Base-by-base conservation (phyloP, 306 rosid genomes). In the Castanea mollissima region DNA sequence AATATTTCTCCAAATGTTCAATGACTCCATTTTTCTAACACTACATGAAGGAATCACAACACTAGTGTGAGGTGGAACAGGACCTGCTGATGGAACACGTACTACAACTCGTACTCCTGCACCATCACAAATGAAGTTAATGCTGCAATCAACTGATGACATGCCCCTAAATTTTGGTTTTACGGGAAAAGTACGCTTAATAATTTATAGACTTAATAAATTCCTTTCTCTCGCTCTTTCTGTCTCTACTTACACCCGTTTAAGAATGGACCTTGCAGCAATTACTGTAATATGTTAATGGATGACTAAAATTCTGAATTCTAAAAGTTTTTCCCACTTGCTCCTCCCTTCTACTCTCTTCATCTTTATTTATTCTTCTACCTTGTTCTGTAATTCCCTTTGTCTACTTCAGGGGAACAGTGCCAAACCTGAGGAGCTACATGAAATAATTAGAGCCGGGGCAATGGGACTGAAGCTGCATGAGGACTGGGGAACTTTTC, bases 391-490 rank as follows among this genome's bases (percentile, higher is more conserved):
- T 76, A 74, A 59, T 58, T 67, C 72, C 70, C 32, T 32, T 65
- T 56, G 60, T 57, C 72, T 81, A 74, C 74, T 85, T 78, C 79
- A 93, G 99, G 98, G 99, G 59, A 95, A 93, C 87, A 73, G 89
- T 84, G 34, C 98, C 73, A 87, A 83, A 82, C 92, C 96, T 76
- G 90, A 84, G 55, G 98, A 87, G 68, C 82, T 91, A 71, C 85
- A 84, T 73, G 91, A 90, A 65, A 93, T 95, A 85, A 41, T 93
- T 84, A 81, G 16, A 71, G 96, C 97, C 21, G 99, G 98, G 81
- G 99, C 99, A 80, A 93, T 95, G 98, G 99, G 96, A 76, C 86
- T 95, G 85, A 95, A 93, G 89, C 90, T 91, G 79, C 98, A 95
- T 69, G 99, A 95, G 88, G 98, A 95, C 88, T 93, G 99, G 99